Evolutionary conservation across 768 basidiomycete genomes (phyloP).

Genomic region (Leccinum rimulosum): DNA sequence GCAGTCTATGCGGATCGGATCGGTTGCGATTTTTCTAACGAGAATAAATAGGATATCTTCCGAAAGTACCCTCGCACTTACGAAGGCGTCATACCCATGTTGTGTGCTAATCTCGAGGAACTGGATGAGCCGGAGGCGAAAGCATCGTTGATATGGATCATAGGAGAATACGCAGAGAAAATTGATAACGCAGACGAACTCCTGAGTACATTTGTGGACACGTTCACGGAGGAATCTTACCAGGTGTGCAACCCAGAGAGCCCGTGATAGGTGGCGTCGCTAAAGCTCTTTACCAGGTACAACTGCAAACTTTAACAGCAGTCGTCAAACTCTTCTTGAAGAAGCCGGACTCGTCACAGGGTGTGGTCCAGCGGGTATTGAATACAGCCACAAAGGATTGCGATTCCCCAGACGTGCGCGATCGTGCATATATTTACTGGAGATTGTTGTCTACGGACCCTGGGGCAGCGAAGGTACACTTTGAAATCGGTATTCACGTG

Average conservation of each 20-base stretch:
- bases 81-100: conserved; percentile 92
- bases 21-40: not conserved
- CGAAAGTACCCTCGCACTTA: conserved; percentile 95
- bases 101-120: conserved; percentile 94
- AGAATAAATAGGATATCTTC: conserved; percentile 80
- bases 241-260: conserved; percentile 45
- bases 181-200: conserved; percentile 97
- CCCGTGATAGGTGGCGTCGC: not conserved
- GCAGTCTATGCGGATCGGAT: not conserved
- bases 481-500: not conserved
- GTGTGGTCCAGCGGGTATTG: conserved; percentile 86
- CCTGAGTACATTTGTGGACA: conserved; percentile 83
- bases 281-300: conserved; percentile 43
- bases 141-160: conserved; percentile 98
- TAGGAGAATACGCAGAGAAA: conserved; percentile 96
- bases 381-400: conserved; percentile 96
- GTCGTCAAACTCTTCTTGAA: conserved; percentile 96
- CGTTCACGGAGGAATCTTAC: conserved; percentile 92
- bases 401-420: conserved; percentile 94
- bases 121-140: conserved; percentile 98
- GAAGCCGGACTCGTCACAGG: conserved; percentile 92
- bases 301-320: conserved; percentile 84
- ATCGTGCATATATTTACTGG: conserved; percentile 99
- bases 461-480: conserved; percentile 23
- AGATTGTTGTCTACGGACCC: conserved; percentile 91